Evolutionary conservation across 2,329 filamentous ascomycete genomes (phyloP).

Genomic region (Alternaria novae-zelandiae): DNA sequence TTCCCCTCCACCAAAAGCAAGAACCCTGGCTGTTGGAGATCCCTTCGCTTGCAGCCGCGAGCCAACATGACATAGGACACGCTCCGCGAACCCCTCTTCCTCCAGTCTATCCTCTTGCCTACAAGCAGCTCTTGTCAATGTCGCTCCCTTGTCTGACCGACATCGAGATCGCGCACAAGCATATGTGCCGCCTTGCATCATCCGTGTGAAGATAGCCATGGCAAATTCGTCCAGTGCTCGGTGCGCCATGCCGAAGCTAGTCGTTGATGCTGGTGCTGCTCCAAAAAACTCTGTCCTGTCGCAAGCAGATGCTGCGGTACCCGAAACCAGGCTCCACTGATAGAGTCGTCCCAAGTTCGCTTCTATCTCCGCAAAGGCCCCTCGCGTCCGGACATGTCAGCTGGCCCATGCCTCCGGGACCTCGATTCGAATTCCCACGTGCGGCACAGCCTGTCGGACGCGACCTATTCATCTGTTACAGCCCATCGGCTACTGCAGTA

Average conservation of each 20-base stretch:
- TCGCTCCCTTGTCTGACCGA: not conserved
- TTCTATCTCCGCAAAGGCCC: constrained; percentile 5
- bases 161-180: not conserved
- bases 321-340: not conserved
- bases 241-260: constrained; percentile 11
- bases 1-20: constrained; percentile 4
- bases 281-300: constrained; percentile 8
- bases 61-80: not conserved
- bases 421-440: constrained; percentile 14
- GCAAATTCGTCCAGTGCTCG: not conserved
- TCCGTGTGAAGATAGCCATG: not conserved
- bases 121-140: not conserved
- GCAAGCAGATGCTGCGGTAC: not conserved
- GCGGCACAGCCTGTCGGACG: not conserved
- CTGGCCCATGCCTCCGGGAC: constrained; percentile 4
- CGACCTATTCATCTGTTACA: not conserved
- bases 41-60: constrained; percentile 7
- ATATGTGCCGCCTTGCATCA: not conserved
- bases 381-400: not conserved
- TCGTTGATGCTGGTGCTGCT: not conserved
- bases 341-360: constrained; percentile 4
- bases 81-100: not conserved
- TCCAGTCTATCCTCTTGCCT: not conserved
- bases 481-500: constrained; percentile 3
- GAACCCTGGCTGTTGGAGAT: not conserved